A percentile compares a stretch with the other conserved stretches of the same genome.
These are phyloP conservation scores for Entelexis sorbosivorans DNA, from an alignment of 1,139 yeast species.

Conservation along the genomic window DNA sequence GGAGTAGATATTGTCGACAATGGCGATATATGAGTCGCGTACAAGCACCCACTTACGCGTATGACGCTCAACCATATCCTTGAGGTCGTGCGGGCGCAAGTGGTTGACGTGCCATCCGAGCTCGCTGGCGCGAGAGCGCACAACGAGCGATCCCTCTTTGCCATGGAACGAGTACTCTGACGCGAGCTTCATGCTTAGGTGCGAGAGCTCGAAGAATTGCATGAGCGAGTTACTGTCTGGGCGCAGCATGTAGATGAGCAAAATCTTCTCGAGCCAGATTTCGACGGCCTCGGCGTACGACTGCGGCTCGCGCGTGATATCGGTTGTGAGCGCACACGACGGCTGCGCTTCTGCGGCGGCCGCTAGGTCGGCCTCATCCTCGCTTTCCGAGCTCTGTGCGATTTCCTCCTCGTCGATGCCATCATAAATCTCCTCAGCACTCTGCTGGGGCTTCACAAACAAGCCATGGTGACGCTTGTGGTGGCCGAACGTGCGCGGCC, in stretches of 20 bases:
- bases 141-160: conserved; percentile 75
- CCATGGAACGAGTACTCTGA: conserved; percentile 76
- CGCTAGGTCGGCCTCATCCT: neutral
- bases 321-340: neutral
- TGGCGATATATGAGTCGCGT: conserved; percentile 71
- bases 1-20: conserved; percentile 74
- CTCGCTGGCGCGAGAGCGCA: conserved; percentile 70
- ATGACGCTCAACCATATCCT: conserved; percentile 68
- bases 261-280: conserved; percentile 52
- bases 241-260: conserved; percentile 49
- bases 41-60: conserved; percentile 86
- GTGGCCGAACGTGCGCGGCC: conserved; percentile 10
- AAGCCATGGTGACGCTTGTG: conserved; percentile 3
- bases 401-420: conserved; percentile 3
- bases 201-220: conserved; percentile 81
- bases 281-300: conserved; percentile 21
- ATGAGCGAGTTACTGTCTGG: conserved; percentile 76
- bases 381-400: conserved; percentile 1
- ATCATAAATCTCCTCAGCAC: conserved; percentile 7
- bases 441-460: neutral
- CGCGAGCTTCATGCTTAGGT: conserved; percentile 70
- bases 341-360: neutral
- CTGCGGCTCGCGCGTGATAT: neutral
- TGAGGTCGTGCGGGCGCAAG: conserved; percentile 61
- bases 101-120: conserved; percentile 97